Conservation (phyloP, 768 basidiomycete genomes). For the Leucosporidium scottii region DNA sequence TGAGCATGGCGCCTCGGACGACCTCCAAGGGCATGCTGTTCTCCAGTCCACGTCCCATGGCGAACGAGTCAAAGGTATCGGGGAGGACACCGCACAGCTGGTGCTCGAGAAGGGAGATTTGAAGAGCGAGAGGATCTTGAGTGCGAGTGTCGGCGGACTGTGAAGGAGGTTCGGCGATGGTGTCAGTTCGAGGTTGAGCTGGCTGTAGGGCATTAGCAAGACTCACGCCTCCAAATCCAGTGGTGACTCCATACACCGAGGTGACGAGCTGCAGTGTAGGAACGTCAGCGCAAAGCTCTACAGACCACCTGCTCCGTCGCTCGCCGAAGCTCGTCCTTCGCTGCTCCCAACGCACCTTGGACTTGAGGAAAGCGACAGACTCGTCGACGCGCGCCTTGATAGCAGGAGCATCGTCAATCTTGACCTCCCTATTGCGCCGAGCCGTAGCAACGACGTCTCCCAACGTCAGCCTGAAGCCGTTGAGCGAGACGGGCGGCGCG, state of each 20-base stretch:
- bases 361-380: conserved; percentile 45
- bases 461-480: conserved; percentile 65
- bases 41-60: conserved; percentile 46
- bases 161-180: conserved; percentile 7
- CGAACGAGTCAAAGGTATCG: conserved; percentile 4
- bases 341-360: conserved; percentile 50
- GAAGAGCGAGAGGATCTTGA: conserved; percentile 61
- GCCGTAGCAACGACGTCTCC: conserved; percentile 71
- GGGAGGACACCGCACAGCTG: conserved; percentile 65
- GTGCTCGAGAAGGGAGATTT: conserved; percentile 59
- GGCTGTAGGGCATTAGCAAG: conserved; percentile 16
- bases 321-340: too few relatives aligned
- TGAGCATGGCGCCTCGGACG: conserved; percentile 77
- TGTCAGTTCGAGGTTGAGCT: background rate
- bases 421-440: conserved; percentile 50
- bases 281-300: too few relatives aligned
- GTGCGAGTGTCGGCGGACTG: conserved; percentile 70
- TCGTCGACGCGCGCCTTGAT: conserved; percentile 55
- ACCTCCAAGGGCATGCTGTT: conserved; percentile 73
- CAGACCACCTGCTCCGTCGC: too few relatives aligned
- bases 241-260: conserved; percentile 76
- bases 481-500: conserved; percentile 48
- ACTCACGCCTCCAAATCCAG: conserved; percentile 80
- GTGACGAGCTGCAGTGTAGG: conserved; percentile 44
- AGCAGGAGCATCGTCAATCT: conserved; percentile 49